phyloP scores from a whole-genome alignment of 179 eudicot genomes.

The Camellia oleifera region DNA sequence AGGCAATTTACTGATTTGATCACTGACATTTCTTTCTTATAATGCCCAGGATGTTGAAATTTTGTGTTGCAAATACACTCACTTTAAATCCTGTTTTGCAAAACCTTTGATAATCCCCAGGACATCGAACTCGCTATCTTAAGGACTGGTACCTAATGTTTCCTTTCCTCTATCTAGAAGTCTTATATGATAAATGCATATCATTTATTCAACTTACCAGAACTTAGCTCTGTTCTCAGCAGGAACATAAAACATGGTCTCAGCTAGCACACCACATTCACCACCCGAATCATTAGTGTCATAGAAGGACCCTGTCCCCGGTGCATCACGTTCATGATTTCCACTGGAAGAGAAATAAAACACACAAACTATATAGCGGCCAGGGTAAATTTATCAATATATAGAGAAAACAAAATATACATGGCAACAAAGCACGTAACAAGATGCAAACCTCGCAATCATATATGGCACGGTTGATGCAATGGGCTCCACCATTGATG shows the following conservation, averaged over 20 bases:
- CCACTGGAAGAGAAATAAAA: slow-evolving; percentile 28
- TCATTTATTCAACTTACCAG: slow-evolving; percentile 21
- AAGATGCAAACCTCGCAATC: slow-evolving; percentile 39
- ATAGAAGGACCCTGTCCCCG: slow-evolving; percentile 50
- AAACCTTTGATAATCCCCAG: background rate
- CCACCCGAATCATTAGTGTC: slow-evolving; percentile 45
- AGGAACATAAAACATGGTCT: slow-evolving; percentile 53
- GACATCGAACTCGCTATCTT: background rate
- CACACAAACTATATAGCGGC: background rate
- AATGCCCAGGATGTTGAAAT: too few relatives aligned
- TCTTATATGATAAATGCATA: background rate
- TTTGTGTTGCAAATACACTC: background rate
- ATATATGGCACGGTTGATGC: slow-evolving; percentile 55
- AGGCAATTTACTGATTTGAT: background rate
- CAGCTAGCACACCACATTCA: slow-evolving; percentile 54
- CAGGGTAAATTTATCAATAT: background rate
- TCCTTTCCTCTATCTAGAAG: background rate
- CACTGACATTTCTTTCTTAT: background rate
- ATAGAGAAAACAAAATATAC: background rate
- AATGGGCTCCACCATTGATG: slow-evolving; percentile 57
- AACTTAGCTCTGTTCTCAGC: slow-evolving; percentile 44
- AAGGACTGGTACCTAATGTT: background rate
- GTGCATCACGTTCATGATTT: slow-evolving; percentile 61
- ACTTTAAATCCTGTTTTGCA: background rate
- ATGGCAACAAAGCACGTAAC: background rate